Evolutionary conservation across 1,139 yeast species (phyloP).

Genomic region (Suhomyces bribrorum): DNA sequence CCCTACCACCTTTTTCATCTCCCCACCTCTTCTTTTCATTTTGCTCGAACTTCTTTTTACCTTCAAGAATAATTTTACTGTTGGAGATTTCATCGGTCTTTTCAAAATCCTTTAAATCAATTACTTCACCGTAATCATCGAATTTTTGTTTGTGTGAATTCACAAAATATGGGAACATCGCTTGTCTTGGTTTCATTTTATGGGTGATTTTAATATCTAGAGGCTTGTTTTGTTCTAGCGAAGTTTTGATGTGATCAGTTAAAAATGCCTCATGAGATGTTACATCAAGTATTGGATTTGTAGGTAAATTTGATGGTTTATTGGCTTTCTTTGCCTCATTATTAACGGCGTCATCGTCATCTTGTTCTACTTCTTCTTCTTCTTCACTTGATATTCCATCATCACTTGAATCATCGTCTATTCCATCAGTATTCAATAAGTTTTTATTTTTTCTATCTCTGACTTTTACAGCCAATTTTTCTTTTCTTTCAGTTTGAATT

Average conservation of each 20-base stretch:
- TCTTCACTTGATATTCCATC: slow-evolving; percentile 22
- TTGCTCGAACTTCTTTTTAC: slow-evolving; percentile 30
- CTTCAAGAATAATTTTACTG: slow-evolving; percentile 35
- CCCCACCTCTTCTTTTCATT: slow-evolving; percentile 39
- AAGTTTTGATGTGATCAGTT: slow-evolving; percentile 40
- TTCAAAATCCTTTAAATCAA: slow-evolving; percentile 64
- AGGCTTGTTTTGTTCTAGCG: slow-evolving; percentile 41
- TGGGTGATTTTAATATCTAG: slow-evolving; percentile 67
- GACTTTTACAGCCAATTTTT: slow-evolving; percentile 52
- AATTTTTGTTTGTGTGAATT: slow-evolving; percentile 54
- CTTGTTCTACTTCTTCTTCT: slow-evolving; percentile 6
- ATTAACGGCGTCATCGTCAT: slow-evolving; percentile 17
- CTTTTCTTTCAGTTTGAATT: slow-evolving; percentile 45
- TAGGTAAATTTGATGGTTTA: background rate
- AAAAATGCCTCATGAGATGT: slow-evolving; percentile 46
- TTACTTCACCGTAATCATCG: slow-evolving; percentile 85
- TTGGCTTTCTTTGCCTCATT: slow-evolving; percentile 10
- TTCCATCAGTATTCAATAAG: slow-evolving; percentile 47
- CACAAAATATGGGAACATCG: slow-evolving; percentile 73
- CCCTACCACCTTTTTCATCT: slow-evolving; percentile 20
- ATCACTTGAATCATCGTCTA: slow-evolving; percentile 38
- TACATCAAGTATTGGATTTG: slow-evolving; percentile 27
- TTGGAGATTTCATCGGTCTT: slow-evolving; percentile 54
- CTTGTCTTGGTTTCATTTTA: slow-evolving; percentile 59
- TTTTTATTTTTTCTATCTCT: slow-evolving; percentile 58